Evolutionary conservation across 2,329 filamentous ascomycete species (phyloP).

Genomic region (Colletotrichum higginsianum): DNA sequence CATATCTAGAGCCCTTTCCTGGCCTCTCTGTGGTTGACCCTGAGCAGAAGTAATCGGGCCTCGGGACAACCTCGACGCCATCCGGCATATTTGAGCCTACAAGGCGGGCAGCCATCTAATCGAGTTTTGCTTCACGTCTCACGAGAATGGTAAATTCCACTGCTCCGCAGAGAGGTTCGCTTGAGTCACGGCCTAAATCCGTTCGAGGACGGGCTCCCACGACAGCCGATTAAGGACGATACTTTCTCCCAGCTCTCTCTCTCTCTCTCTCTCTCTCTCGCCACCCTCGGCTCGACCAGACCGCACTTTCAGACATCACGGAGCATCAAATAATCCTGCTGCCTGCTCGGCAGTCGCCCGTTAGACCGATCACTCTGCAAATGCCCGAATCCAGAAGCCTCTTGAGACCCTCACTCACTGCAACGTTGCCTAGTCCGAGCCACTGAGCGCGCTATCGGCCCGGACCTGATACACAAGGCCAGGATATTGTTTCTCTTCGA

Average conservation of each 20-base stretch:
- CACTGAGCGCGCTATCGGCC: background rate
- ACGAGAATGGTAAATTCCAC: background rate
- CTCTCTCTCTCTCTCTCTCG: background rate
- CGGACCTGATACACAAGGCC: background rate
- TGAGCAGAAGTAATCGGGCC: background rate
- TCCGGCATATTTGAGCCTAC: background rate
- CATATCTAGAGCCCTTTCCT: background rate
- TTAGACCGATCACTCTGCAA: background rate
- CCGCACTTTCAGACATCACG: background rate
- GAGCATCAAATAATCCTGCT: slow-evolving; percentile 27
- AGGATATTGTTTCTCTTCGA: background rate
- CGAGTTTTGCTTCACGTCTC: background rate
- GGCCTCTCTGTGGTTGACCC: background rate
- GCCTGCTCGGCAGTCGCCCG: slow-evolving; percentile 20
- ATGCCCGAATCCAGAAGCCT: slow-evolving; percentile 17
- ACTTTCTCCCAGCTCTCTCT: background rate
- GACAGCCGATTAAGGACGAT: background rate
- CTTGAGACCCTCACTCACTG: background rate
- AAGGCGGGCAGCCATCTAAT: too few relatives aligned
- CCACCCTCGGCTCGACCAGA: background rate
- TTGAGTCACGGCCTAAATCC: too few relatives aligned
- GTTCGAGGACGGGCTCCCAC: background rate
- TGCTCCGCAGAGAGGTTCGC: too few relatives aligned
- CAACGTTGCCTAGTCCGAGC: background rate
- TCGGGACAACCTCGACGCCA: background rate